Percentiles rank a stretch among this genome's conserved stretches.
These are phyloP conservation scores for Withania somnifera DNA, from an alignment of 305 asterid genomes.

Conservation along the genomic window DNA sequence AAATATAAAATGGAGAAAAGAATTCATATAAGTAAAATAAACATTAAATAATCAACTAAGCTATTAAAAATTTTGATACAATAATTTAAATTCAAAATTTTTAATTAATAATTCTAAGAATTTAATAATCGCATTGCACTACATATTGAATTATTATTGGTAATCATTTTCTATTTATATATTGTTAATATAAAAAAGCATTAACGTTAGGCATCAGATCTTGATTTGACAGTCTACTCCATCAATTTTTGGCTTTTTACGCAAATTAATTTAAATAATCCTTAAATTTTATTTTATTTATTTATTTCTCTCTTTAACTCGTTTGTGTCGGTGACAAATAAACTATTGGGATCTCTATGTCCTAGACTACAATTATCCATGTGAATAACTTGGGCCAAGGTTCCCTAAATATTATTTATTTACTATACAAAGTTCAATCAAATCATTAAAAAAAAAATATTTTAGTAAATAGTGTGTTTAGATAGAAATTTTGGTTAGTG, in stretches of 20 bases:
- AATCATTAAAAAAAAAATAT: not conserved
- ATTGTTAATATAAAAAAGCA: not conserved
- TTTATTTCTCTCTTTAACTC: not conserved
- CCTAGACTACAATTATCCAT: not conserved
- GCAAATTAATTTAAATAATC: not conserved
- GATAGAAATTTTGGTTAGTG: not conserved
- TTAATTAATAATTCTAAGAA: too few species aligned
- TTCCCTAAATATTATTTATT: not conserved
- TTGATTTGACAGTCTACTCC: not conserved
- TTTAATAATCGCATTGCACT: too few species aligned
- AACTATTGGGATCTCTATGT: not conserved
- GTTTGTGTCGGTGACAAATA: constrained; percentile 1
- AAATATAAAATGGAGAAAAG: too few species aligned
- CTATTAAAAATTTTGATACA: too few species aligned
- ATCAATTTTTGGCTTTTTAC: not conserved
- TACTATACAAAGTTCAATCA: not conserved
- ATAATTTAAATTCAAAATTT: too few species aligned
- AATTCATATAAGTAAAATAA: too few species aligned
- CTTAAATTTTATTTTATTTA: not conserved
- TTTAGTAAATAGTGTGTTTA: not conserved
- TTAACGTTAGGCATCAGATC: not conserved
- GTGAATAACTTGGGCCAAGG: not conserved
- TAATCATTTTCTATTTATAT: not conserved
- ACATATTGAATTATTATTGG: too few species aligned
- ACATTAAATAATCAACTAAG: too few species aligned